Percentiles rank a stretch among this genome's conserved stretches.
phyloP scores from a whole-genome alignment of 768 basidiomycete species.

The Tylopilus plumbeoviolaceoides region DNA sequence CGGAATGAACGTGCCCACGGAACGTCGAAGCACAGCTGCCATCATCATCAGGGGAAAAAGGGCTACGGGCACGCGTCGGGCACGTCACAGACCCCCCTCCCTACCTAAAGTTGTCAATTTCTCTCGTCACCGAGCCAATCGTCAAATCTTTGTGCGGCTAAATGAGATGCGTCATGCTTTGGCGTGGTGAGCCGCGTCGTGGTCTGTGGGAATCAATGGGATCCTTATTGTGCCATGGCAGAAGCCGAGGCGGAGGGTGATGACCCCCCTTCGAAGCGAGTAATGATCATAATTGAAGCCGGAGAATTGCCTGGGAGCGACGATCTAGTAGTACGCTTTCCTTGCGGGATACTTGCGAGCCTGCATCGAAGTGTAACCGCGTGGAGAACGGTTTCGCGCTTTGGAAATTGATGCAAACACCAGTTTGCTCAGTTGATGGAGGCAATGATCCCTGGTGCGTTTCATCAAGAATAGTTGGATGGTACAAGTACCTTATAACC shows the following conservation, averaged over 20 bases:
- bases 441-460: constrained; percentile 1
- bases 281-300: not conserved
- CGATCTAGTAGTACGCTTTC: constrained; percentile 1
- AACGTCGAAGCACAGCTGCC: not conserved
- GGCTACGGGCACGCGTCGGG: constrained; percentile 8
- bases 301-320: not conserved
- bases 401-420: not conserved
- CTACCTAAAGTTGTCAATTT: not conserved
- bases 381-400: not conserved
- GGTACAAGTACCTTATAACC: constrained; percentile 3
- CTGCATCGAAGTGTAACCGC: not conserved
- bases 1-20: constrained; percentile 20
- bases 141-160: constrained; percentile 1
- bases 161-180: constrained; percentile 22
- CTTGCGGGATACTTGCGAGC: not conserved
- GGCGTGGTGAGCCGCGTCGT: constrained; percentile 7
- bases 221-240: constrained; percentile 1
- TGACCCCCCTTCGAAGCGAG: constrained; percentile 1
- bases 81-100: constrained; percentile 12
- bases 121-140: constrained; percentile 14
- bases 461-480: not conserved
- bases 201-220: not conserved
- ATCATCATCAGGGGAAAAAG: not conserved
- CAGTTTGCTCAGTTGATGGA: not conserved
- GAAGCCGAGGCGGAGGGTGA: constrained; percentile 6